These are phyloP conservation scores for Fusarium heterosporum DNA, from an alignment of 2,329 filamentous ascomycete species.

Conservation along the genomic window DNA sequence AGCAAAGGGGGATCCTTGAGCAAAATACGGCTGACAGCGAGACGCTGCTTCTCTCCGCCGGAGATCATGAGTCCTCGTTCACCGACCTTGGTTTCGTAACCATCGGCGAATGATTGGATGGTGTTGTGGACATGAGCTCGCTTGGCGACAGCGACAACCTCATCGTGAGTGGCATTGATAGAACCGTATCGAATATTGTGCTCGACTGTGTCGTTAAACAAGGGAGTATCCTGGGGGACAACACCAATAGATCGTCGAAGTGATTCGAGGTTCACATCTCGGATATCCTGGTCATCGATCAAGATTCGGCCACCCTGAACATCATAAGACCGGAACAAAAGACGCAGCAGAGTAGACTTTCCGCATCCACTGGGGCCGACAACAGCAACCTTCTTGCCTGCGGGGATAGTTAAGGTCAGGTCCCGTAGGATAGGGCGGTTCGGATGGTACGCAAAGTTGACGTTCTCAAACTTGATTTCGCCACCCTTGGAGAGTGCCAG, in stretches of 20 bases:
- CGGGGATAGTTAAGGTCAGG: constrained; percentile 88
- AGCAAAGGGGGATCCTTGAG: constrained; percentile 90
- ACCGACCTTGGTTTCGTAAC: constrained; percentile 90
- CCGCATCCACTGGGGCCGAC: constrained; percentile 96
- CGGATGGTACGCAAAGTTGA: constrained; percentile 90
- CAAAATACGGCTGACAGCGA: constrained; percentile 85
- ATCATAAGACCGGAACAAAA: constrained; percentile 96
- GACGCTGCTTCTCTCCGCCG: constrained; percentile 90
- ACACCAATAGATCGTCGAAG: constrained; percentile 89
- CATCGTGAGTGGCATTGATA: constrained; percentile 77
- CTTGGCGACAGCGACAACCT: constrained; percentile 81
- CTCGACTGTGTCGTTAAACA: constrained; percentile 96
- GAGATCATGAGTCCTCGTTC: constrained; percentile 98
- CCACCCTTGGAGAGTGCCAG: constrained; percentile 81
- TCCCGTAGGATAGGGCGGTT: constrained; percentile 90
- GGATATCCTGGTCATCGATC: constrained; percentile 93
- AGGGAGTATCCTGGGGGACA: constrained; percentile 94
- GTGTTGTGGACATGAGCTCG: constrained; percentile 88
- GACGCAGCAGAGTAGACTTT: constrained; percentile 90
- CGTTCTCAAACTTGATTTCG: constrained; percentile 94
- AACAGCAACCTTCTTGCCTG: constrained; percentile 94
- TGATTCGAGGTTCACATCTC: constrained; percentile 83
- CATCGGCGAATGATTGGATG: constrained; percentile 82
- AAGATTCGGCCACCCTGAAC: constrained; percentile 85
- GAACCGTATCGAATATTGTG: constrained; percentile 96